Percentiles rank a stretch among this genome's conserved stretches.
These are phyloP conservation scores for Penicillium alfredii DNA, from an alignment of 495 filamentous ascomycete species.

Conservation along the genomic window DNA sequence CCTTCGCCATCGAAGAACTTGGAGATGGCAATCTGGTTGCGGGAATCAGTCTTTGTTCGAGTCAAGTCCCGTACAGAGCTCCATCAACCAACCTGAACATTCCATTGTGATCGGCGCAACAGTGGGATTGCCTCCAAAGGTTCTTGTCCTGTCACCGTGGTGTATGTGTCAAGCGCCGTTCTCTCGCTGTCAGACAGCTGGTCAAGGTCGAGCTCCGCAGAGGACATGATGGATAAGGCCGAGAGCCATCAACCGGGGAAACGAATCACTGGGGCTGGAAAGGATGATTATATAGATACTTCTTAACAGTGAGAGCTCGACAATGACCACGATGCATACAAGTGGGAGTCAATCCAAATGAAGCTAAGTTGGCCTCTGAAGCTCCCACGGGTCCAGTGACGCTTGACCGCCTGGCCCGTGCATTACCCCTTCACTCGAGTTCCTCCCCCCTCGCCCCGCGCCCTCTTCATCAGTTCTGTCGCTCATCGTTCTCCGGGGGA, in stretches of 20 bases:
- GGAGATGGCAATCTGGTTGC: conserved; percentile 77
- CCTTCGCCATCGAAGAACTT: conserved; percentile 97
- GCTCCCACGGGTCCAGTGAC: too few species aligned
- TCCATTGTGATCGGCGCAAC: conserved; percentile 86
- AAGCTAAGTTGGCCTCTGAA: conserved; percentile 10
- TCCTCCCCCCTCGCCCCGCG: conserved; percentile 27
- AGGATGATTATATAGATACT: too few species aligned
- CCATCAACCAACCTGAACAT: conserved; percentile 68
- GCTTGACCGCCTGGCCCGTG: conserved; percentile 32
- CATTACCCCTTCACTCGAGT: conserved; percentile 24
- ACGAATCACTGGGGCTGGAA: too few species aligned
- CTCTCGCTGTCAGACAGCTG: conserved; percentile 71
- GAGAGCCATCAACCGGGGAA: conserved; percentile 6
- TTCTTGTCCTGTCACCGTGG: conserved; percentile 79
- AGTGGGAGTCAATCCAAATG: conserved; percentile 5
- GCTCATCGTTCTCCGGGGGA: conserved; percentile 14
- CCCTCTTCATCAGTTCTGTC: conserved; percentile 19
- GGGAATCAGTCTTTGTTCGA: conserved; percentile 5
- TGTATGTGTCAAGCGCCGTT: conserved; percentile 78
- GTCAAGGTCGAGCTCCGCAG: conserved; percentile 51
- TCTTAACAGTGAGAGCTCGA: too few species aligned
- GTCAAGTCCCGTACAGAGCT: neutral
- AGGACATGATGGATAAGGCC: conserved; percentile 33
- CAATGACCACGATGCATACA: conserved; percentile 8
- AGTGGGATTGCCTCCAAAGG: conserved; percentile 70